Percentiles rank a stretch among this genome's conserved stretches.
These are phyloP conservation scores for Fusarium sp. DNA, from an alignment of 2,329 filamentous ascomycete species.

Conservation along the genomic window DNA sequence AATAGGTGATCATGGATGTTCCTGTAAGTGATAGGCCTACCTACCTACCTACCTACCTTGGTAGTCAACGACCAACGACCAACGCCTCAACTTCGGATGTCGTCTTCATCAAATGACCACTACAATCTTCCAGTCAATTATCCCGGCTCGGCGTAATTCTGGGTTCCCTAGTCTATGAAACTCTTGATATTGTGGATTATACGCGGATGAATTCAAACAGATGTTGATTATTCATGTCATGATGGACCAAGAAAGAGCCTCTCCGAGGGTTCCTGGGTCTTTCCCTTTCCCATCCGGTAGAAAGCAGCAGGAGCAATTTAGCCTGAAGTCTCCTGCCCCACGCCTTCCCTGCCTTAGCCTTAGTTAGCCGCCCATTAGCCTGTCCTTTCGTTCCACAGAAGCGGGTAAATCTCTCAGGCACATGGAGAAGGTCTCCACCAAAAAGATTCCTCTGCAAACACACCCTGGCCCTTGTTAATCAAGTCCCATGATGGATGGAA, in stretches of 20 bases:
- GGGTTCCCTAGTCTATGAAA: constrained; percentile 26
- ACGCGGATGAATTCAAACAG: constrained; percentile 21
- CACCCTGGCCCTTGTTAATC: constrained; percentile 11
- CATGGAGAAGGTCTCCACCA: constrained; percentile 12
- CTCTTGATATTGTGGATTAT: constrained; percentile 21
- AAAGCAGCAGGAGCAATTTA: constrained; percentile 36
- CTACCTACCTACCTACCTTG: neutral
- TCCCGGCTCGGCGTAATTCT: constrained; percentile 25
- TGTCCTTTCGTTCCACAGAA: constrained; percentile 38
- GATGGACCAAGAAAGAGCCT: constrained; percentile 8
- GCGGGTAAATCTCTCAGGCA: constrained; percentile 42
- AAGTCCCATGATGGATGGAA: constrained; percentile 31
- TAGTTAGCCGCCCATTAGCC: constrained; percentile 13
- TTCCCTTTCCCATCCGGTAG: constrained; percentile 16
- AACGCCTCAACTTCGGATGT: constrained; percentile 1
- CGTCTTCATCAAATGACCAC: constrained; percentile 23
- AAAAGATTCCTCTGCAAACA: constrained; percentile 20
- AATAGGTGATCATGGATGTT: neutral
- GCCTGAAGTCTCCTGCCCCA: constrained; percentile 35
- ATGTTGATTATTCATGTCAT: constrained; percentile 25
- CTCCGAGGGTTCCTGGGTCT: neutral
- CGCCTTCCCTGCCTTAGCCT: constrained; percentile 11
- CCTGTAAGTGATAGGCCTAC: neutral
- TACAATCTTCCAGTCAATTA: constrained; percentile 8
- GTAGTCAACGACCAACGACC: no score